These are phyloP conservation scores for Phytopythium helicoides DNA, from an alignment of 352 stramenopile species.

Conservation along the genomic window DNA sequence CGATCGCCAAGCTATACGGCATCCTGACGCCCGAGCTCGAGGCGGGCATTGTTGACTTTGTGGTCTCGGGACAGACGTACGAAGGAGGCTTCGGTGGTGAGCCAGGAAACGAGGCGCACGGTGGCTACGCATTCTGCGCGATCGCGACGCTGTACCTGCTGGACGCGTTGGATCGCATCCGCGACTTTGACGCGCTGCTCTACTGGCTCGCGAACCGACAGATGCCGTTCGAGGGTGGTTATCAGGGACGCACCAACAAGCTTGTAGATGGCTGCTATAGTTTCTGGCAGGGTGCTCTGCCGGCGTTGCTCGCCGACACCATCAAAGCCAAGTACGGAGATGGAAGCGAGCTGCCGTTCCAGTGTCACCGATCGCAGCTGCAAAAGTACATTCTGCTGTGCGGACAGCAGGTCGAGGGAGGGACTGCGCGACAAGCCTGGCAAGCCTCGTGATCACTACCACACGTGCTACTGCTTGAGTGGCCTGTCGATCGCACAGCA, in stretches of 20 bases:
- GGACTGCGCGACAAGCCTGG: slow-evolving; percentile 93
- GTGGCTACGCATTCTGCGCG: slow-evolving; percentile 98
- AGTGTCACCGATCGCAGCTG: slow-evolving; percentile 71
- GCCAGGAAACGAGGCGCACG: slow-evolving; percentile 95
- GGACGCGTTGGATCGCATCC: slow-evolving; percentile 50
- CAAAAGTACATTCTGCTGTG: slow-evolving; percentile 95
- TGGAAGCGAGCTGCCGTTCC: slow-evolving; percentile 34
- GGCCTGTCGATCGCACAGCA: slow-evolving; percentile 95
- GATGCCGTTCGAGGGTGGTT: slow-evolving; percentile 92
- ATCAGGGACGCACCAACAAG: slow-evolving; percentile 97
- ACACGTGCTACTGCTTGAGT: slow-evolving; percentile 98
- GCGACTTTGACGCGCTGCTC: slow-evolving; percentile 51
- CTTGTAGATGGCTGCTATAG: slow-evolving; percentile 99
- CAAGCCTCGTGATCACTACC: slow-evolving; percentile 97
- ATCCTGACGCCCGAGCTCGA: slow-evolving; percentile 90
- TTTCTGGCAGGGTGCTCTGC: slow-evolving; percentile 97
- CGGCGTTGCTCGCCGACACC: slow-evolving; percentile 70
- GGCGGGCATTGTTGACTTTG: slow-evolving; percentile 71
- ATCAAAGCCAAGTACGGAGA: slow-evolving; percentile 33
- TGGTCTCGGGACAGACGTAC: slow-evolving; percentile 95
- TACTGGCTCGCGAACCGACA: slow-evolving; percentile 93
- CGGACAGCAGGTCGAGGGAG: slow-evolving; percentile 92
- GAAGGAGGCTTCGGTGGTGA: slow-evolving; percentile 96
- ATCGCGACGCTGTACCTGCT: slow-evolving; percentile 94
- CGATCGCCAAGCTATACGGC: slow-evolving; percentile 91